These are phyloP conservation scores for Tylopilus balloui DNA, from an alignment of 768 basidiomycete genomes.

Conservation along the genomic window DNA sequence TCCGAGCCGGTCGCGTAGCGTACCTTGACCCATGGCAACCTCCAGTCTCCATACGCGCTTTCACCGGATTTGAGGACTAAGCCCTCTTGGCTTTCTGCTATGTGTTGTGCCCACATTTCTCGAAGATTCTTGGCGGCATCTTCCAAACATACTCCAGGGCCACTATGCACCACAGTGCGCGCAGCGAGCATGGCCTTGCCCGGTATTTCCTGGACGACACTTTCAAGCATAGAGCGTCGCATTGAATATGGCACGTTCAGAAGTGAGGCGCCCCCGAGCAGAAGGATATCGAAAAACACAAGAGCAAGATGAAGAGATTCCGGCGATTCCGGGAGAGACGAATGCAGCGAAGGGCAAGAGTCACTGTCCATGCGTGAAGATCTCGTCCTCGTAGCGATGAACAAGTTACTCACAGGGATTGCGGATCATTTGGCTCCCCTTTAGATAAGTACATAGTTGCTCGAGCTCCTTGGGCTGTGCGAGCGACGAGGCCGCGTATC, in stretches of 20 bases:
- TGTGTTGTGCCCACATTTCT: slow-evolving; percentile 45
- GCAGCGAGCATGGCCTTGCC: slow-evolving; percentile 65
- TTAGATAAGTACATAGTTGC: slow-evolving; percentile 22
- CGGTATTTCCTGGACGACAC: slow-evolving; percentile 44
- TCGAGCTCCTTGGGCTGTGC: slow-evolving; percentile 54
- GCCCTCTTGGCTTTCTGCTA: slow-evolving; percentile 59
- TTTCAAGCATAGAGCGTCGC: slow-evolving; percentile 61
- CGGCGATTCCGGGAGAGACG: slow-evolving; percentile 34
- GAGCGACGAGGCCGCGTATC: slow-evolving; percentile 55
- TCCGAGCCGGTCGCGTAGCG: not conserved
- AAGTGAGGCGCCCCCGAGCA: slow-evolving; percentile 59
- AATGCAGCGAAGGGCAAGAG: slow-evolving; percentile 40
- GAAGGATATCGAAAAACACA: slow-evolving; percentile 83
- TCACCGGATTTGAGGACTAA: slow-evolving; percentile 74
- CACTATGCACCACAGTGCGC: slow-evolving; percentile 40
- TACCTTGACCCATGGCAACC: slow-evolving; percentile 78
- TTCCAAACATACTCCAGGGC: slow-evolving; percentile 8
- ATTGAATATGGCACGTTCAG: slow-evolving; percentile 50
- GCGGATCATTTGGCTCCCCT: slow-evolving; percentile 19
- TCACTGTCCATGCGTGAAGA: slow-evolving; percentile 22
- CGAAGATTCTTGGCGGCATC: slow-evolving; percentile 31
- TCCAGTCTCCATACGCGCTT: slow-evolving; percentile 61
- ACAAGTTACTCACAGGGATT: slow-evolving; percentile 15
- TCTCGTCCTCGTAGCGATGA: not conserved
- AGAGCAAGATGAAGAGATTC: slow-evolving; percentile 62